Evolutionary conservation across 257 asterid genomes (phyloP), one percentile per base, ranked within the genome.

Genomic region (Echium plantagineum): DNA sequence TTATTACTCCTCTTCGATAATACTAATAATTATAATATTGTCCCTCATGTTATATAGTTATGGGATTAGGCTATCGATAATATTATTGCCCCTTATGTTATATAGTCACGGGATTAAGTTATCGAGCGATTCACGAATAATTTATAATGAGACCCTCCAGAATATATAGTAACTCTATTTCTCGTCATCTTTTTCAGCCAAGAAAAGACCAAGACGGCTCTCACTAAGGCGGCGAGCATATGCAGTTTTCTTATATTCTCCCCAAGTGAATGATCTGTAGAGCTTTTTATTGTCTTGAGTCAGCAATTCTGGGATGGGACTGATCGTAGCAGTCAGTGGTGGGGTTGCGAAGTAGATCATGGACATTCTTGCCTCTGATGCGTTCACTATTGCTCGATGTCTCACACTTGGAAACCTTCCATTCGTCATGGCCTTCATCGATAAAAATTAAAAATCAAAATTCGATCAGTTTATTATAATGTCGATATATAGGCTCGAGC

Each of bases 341-440:
- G 95, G 95, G 49, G 88, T 80, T 1, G 71, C 86, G 6, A 87
- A 82, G 75, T 75, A 87, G 4, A 76, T 83, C 75, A 77, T 71
- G 21, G 95, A 87, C 73, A 72, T 72, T 69, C 94, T 82, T 12
- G 84, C 42, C 1, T 68, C 51, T 21, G 61, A 61, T 8, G 75
- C 31, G 64, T 75, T 73, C 78, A 75, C 78, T 61, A 79, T 63
- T 21, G 77, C 94, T 71, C 95, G 69, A 24, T 87, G 95, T 30
- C 68, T 75, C 19, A 84, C 94, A 20, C 95, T 87, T 71, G 55
- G 1, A 57, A 84, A 80, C 78, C 85, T 71, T 62, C 90, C 90
- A 47, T 84, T 82, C 20, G 86, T 84, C 85, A 80, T 74, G 0
- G 77, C 94, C 87, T 77, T 20, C 59, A 66, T 31, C 6, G 1